Percentiles rank a stretch among this genome's conserved stretches.
Evolutionary conservation across 208 protist species (phyloP).

Genomic region (Trypanosoma platydactyli): DNA sequence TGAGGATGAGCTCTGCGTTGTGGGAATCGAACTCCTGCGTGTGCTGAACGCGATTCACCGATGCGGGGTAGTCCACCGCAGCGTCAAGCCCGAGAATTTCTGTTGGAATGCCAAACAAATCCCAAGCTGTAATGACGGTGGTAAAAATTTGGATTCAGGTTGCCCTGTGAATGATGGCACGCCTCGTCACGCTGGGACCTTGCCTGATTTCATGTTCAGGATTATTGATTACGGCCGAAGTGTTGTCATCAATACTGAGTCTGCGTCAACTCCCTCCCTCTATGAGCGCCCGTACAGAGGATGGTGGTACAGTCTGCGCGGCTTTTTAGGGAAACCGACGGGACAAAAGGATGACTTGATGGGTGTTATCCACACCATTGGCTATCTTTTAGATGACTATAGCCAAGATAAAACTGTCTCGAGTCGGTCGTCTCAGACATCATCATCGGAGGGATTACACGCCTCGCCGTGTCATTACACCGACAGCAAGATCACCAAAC

Average conservation of each 20-base stretch:
- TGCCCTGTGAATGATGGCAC: not conserved
- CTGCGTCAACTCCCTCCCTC: constrained; percentile 1
- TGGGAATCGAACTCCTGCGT: constrained; percentile 35
- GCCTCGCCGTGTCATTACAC: not conserved
- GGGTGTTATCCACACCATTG: constrained; percentile 34
- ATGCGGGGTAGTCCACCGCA: constrained; percentile 27
- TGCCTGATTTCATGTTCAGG: constrained; percentile 28
- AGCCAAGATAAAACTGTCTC: not conserved
- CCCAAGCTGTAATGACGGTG: not conserved
- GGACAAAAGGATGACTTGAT: constrained; percentile 43
- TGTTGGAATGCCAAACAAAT: constrained; percentile 26
- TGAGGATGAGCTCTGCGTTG: constrained; percentile 29
- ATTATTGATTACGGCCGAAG: constrained; percentile 37
- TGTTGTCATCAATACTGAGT: constrained; percentile 5
- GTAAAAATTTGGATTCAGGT: not conserved
- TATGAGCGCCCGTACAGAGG: constrained; percentile 36
- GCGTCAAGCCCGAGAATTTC: constrained; percentile 37
- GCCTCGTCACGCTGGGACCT: not conserved
- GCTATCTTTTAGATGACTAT: constrained; percentile 42
- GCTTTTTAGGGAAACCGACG: constrained; percentile 39
- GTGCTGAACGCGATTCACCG: constrained; percentile 25
- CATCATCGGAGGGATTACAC: not conserved
- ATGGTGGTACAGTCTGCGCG: constrained; percentile 41
- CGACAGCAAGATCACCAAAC: not conserved
- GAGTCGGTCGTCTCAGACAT: constrained; percentile 4